These are phyloP conservation scores for Cafeteria roenbergensis DNA, from an alignment of 108 stramenopile genomes.

Conservation along the genomic window DNA sequence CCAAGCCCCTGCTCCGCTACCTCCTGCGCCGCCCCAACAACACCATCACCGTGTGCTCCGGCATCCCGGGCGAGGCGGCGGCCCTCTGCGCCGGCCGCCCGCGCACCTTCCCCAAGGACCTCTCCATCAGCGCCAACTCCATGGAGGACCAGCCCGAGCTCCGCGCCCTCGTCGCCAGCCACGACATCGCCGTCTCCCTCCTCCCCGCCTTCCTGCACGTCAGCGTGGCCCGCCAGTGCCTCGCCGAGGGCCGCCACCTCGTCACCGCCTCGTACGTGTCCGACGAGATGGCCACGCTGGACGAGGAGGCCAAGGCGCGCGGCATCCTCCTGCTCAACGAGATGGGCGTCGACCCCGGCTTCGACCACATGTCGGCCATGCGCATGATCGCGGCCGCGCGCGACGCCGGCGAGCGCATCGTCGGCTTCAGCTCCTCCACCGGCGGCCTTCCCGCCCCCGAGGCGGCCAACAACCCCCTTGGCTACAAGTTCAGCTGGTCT, in stretches of 20 bases:
- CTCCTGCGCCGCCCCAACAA: slow-evolving; percentile 38
- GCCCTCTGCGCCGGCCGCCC: slow-evolving; percentile 25
- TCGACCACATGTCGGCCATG: slow-evolving; percentile 64
- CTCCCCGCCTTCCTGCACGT: slow-evolving; percentile 68
- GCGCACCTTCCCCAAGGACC: neutral
- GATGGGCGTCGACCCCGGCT: slow-evolving; percentile 71
- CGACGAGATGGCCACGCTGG: slow-evolving; percentile 46
- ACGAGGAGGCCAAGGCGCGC: slow-evolving; percentile 30
- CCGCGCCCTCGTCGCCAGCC: slow-evolving; percentile 2
- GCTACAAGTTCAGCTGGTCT: slow-evolving; percentile 76
- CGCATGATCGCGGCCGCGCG: slow-evolving; percentile 59
- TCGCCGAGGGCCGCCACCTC: slow-evolving; percentile 39
- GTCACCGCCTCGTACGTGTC: slow-evolving; percentile 69
- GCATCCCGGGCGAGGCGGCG: slow-evolving; percentile 47
- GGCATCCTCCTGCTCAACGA: slow-evolving; percentile 64
- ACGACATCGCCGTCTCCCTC: slow-evolving; percentile 62
- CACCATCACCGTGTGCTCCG: slow-evolving; percentile 47
- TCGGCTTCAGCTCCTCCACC: slow-evolving; percentile 57
- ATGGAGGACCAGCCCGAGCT: slow-evolving; percentile 1
- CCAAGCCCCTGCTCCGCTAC: slow-evolving; percentile 50
- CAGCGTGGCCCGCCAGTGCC: slow-evolving; percentile 47
- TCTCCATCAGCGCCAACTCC: neutral
- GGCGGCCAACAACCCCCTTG: slow-evolving; percentile 64
- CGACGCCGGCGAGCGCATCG: slow-evolving; percentile 45
- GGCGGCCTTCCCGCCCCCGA: slow-evolving; percentile 61